phyloP scores from a whole-genome alignment of 257 asterid species.

The Gynochthodes officinalis region DNA sequence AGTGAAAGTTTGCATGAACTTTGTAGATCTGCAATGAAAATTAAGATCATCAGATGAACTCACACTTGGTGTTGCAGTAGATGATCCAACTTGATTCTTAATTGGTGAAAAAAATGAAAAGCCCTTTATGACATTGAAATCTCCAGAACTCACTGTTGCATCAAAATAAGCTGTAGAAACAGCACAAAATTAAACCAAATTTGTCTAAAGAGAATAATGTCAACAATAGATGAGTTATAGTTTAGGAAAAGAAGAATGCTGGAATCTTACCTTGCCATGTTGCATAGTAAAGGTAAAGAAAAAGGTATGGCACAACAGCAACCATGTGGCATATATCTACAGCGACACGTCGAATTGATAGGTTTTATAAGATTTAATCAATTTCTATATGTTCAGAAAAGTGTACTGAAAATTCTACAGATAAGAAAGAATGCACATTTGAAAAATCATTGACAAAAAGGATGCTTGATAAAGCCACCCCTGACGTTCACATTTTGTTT shows the following conservation, averaged over 20 bases:
- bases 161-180: neutral
- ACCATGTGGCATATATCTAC: constrained; percentile 44
- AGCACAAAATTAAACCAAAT: constrained; percentile 23
- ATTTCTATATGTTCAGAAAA: neutral
- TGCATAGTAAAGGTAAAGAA: constrained; percentile 29
- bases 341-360: constrained; percentile 27
- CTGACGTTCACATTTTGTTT: constrained; percentile 18
- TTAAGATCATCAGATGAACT: constrained; percentile 24
- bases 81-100: constrained; percentile 10
- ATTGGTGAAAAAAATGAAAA: constrained; percentile 7
- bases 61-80: constrained; percentile 25
- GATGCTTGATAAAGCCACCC: constrained; percentile 25
- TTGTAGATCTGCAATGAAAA: constrained; percentile 15
- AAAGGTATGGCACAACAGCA: constrained; percentile 44
- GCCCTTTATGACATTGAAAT: neutral
- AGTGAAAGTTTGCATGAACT: neutral
- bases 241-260: constrained; percentile 33
- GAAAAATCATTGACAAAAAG: constrained; percentile 28
- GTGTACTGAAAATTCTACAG: neutral
- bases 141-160: constrained; percentile 16
- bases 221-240: constrained; percentile 16
- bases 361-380: constrained; percentile 5
- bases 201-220: constrained; percentile 17
- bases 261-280: constrained; percentile 47
- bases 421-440: neutral